These are phyloP conservation scores for Boletus fagicola DNA, from an alignment of 768 basidiomycete genomes.

Conservation along the genomic window DNA sequence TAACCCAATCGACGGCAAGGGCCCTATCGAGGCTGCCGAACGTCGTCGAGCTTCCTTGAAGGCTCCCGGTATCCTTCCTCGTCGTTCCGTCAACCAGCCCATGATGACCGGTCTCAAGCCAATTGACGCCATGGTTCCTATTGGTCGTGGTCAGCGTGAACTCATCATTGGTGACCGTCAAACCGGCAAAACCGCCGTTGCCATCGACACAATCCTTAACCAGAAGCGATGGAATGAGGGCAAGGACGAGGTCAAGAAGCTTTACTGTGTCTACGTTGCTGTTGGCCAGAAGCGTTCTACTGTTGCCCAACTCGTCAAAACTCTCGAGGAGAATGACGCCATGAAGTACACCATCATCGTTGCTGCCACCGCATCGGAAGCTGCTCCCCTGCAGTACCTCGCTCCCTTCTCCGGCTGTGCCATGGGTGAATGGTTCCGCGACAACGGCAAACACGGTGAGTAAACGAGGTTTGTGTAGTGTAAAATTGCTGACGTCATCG, in stretches of 20 bases:
- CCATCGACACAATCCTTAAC: conserved; percentile 99
- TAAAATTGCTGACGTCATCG: conserved; percentile 15
- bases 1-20: conserved; percentile 99
- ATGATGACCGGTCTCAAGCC: conserved; percentile 99
- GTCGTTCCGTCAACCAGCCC: conserved; percentile 99
- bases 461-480: background rate
- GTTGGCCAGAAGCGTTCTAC: conserved; percentile 99
- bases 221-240: conserved; percentile 99
- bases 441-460: conserved; percentile 98
- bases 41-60: conserved; percentile 97
- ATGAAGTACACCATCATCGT: conserved; percentile 99
- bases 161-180: conserved; percentile 99
- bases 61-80: conserved; percentile 98
- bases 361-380: conserved; percentile 98
- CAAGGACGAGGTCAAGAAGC: conserved; percentile 93
- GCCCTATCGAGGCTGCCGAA: conserved; percentile 90
- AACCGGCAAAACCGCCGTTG: conserved; percentile 99
- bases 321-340: conserved; percentile 99
- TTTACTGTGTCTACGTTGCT: conserved; percentile 99
- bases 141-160: conserved; percentile 99
- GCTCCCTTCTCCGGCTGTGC: conserved; percentile 99
- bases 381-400: conserved; percentile 98
- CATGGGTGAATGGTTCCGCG: conserved; percentile 99
- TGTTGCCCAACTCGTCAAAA: conserved; percentile 98
- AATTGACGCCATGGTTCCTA: conserved; percentile 99